phyloP scores from a whole-genome alignment of 2,329 filamentous ascomycete species.

The Claviceps maximensis region DNA sequence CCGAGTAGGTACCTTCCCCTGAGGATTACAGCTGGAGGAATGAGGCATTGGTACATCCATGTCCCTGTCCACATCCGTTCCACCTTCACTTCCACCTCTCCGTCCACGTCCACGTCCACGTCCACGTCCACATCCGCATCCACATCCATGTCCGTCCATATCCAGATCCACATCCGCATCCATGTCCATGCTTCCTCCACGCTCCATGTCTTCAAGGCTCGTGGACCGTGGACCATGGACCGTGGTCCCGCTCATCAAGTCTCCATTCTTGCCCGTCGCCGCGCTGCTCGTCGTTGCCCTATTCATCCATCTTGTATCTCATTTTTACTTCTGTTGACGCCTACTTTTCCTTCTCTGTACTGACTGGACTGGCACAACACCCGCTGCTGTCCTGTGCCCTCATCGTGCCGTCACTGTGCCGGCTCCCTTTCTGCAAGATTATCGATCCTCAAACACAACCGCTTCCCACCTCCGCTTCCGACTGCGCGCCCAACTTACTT shows the following conservation, averaged over 20 bases:
- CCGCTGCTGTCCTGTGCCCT: neutral
- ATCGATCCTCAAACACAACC: neutral
- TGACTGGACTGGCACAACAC: neutral
- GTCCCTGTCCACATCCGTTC: neutral
- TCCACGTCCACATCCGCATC: neutral
- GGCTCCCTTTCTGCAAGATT: neutral
- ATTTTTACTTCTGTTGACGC: neutral
- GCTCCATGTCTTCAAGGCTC: neutral
- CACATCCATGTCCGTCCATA: neutral
- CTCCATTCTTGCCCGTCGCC: constrained; percentile 1
- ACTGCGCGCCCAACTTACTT: neutral
- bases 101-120: too few relatives aligned
- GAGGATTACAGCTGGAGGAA: neutral
- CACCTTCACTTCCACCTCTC: neutral
- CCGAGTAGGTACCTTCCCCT: neutral
- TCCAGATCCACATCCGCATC: neutral
- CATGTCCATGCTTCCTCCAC: neutral
- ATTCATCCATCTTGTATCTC: constrained; percentile 9
- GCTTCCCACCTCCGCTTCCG: neutral
- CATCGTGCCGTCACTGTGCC: neutral
- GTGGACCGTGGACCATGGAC: too few relatives aligned
- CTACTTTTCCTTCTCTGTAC: neutral
- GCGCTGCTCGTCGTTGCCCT: constrained; percentile 1
- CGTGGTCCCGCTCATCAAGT: neutral
- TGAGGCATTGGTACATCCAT: neutral